These are phyloP conservation scores for Linnemannia zychae DNA, from an alignment of 192 early-diverging fungal species.

Conservation along the genomic window DNA sequence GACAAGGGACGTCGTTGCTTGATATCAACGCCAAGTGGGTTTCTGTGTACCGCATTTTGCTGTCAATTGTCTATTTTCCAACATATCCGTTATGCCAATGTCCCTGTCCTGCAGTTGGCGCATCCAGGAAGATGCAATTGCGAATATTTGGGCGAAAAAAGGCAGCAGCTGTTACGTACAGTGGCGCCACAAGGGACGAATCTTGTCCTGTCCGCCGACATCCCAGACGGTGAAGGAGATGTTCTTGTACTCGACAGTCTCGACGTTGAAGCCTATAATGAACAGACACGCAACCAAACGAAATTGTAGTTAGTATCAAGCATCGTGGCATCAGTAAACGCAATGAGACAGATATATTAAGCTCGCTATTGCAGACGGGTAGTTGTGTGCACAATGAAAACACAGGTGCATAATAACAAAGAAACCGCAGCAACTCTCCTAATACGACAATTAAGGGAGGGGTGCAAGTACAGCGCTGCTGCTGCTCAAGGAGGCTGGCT, in stretches of 20 bases:
- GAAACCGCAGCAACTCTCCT: neutral
- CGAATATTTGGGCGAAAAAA: neutral
- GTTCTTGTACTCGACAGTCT: slow-evolving; percentile 99
- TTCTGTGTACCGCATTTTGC: neutral
- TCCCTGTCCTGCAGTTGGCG: neutral
- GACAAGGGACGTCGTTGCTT: neutral
- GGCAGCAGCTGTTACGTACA: slow-evolving; percentile 72
- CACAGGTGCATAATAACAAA: neutral
- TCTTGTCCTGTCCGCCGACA: slow-evolving; percentile 99
- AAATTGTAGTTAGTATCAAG: slow-evolving; percentile 15
- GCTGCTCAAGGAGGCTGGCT: slow-evolving; percentile 12
- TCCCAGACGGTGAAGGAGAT: slow-evolving; percentile 99
- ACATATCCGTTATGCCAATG: neutral
- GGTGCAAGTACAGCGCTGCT: neutral
- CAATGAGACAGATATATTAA: neutral
- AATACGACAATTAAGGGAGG: slow-evolving; percentile 5
- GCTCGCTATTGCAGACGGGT: neutral
- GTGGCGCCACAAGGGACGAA: slow-evolving; percentile 97
- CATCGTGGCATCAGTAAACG: neutral
- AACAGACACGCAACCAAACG: neutral
- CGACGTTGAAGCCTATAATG: slow-evolving; percentile 92
- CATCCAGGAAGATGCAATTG: neutral
- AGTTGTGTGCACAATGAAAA: neutral
- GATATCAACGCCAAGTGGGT: neutral
- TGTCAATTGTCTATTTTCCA: neutral